These are phyloP conservation scores for Paspalum vaginatum DNA, from an alignment of 176 grass and related monocot species.

Conservation along the genomic window DNA sequence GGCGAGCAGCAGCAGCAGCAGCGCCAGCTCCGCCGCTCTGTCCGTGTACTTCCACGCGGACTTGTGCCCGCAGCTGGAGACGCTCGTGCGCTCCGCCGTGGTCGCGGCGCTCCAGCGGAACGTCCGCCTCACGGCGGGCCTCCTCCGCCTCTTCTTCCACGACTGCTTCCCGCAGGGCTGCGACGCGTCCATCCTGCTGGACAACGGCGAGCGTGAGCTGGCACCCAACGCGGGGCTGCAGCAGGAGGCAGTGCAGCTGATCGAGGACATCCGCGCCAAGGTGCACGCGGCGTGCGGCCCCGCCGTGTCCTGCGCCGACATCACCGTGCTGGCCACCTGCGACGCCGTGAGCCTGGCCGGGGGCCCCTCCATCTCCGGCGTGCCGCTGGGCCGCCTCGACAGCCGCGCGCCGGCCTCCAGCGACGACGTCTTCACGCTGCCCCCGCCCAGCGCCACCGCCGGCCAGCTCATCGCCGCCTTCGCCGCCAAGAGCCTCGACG, in stretches of 20 bases:
- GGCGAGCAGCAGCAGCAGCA: neutral
- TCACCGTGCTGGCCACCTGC: conserved; percentile 37
- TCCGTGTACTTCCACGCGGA: conserved; percentile 15
- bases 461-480: conserved; percentile 11
- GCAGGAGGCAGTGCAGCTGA: conserved; percentile 40
- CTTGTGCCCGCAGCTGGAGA: conserved; percentile 43
- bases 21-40: neutral
- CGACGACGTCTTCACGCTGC: conserved; percentile 19
- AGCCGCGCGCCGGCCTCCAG: neutral
- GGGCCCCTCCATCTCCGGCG: neutral
- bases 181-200: conserved; percentile 57
- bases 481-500: neutral
- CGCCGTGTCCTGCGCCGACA: conserved; percentile 36
- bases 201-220: neutral
- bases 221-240: conserved; percentile 41
- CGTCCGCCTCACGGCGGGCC: conserved; percentile 37
- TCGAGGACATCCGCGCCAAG: conserved; percentile 47
- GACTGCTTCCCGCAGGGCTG: conserved; percentile 63
- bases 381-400: conserved; percentile 41
- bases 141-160: conserved; percentile 54
- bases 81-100: conserved; percentile 18
- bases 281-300: conserved; percentile 31
- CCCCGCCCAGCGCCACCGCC: conserved; percentile 17
- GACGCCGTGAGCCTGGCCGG: conserved; percentile 39
- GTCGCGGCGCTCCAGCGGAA: conserved; percentile 2